Base-by-base conservation (phyloP, 495 filamentous ascomycete species). In the Massariosphaeria phaeospora region DNA sequence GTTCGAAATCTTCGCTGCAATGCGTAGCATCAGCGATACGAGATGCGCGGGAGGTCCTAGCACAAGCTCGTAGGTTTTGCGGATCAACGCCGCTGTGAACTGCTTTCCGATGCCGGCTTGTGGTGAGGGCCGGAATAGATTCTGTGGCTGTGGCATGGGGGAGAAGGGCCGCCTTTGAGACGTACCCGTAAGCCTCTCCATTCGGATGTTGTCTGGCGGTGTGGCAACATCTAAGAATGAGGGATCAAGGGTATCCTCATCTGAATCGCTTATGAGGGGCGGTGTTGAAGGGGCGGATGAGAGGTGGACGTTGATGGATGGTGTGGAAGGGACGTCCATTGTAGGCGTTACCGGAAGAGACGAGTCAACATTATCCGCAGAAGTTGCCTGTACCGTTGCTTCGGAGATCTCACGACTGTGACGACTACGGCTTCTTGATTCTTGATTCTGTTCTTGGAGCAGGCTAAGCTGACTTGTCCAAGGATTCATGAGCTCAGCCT, bases 31-130 rank as follows among this genome's bases (percentile, higher is more conserved):
- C 34, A 93, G 69, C 7, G 80, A 75, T 30, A 95, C 75, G 7
- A 95, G 76, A 53, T 87, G 79, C 20, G 82, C 76, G 0, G 89
- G 88, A 7, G 89, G 88, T 0, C 84, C 79, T 23, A 94, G 70
- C 1, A 94, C 73, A 3, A 93, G 74, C 17, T 85, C 79, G 64
- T 80, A 83, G 0, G 88, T 89, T 68, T 85, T 89, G 24, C 84
- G 78, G 15, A 94, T 73, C 21, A 95, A 76, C 0, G 80, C 78
- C 9, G 78, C 72, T 1, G 87, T 81, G 21, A 90, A 73, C 29
- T 81, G 75, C 44, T 79, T 79, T 70, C 36, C 74, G 65, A 57
- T 69, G 40, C 67, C 54, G 39, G 47, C 71, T 15, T 58, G 68
- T n/a, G 42, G 49, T 12, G 47, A 21, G 3, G 38, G 83, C 77